A percentile compares a stretch with the other conserved stretches of the same genome.
These are phyloP conservation scores for Eremochloa ophiuroides DNA, from an alignment of 176 grass and related monocot species.

Conservation along the genomic window DNA sequence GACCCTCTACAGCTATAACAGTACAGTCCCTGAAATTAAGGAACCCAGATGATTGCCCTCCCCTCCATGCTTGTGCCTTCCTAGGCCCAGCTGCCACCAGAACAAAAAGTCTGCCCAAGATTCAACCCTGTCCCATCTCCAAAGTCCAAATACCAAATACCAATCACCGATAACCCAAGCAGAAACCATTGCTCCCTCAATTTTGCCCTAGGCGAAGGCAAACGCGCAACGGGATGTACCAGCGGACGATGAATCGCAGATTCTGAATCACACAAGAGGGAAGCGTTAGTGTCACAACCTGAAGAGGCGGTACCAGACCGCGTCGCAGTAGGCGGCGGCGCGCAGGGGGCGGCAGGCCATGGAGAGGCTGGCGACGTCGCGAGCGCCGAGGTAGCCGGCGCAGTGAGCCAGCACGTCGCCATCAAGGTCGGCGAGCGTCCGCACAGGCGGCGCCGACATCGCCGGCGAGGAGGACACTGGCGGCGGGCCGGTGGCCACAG, in stretches of 20 bases:
- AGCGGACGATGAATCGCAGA: background rate
- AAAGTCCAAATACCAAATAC: background rate
- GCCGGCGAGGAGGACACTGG: conserved; percentile 10
- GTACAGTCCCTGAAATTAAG: background rate
- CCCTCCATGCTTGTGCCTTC: background rate
- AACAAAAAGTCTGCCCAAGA: background rate
- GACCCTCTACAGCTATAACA: background rate
- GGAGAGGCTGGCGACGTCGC: conserved; percentile 62
- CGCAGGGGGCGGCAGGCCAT: conserved; percentile 60
- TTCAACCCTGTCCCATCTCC: conserved; percentile 1
- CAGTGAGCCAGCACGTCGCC: conserved; percentile 71
- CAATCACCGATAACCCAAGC: background rate
- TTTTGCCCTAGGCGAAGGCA: background rate
- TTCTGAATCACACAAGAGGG: background rate
- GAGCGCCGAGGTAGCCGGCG: conserved; percentile 39
- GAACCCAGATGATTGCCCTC: background rate
- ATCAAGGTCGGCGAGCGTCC: conserved; percentile 55
- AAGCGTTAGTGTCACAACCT: conserved; percentile 21
- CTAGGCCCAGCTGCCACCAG: background rate
- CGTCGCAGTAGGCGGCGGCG: conserved; percentile 58
- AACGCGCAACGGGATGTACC: background rate
- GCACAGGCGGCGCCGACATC: conserved; percentile 26
- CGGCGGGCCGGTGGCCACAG: background rate
- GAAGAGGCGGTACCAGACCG: conserved; percentile 72
- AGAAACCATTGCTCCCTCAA: background rate